Evolutionary conservation across 805 yeast genomes (phyloP).

Genomic region (Lipomyces kockii): DNA sequence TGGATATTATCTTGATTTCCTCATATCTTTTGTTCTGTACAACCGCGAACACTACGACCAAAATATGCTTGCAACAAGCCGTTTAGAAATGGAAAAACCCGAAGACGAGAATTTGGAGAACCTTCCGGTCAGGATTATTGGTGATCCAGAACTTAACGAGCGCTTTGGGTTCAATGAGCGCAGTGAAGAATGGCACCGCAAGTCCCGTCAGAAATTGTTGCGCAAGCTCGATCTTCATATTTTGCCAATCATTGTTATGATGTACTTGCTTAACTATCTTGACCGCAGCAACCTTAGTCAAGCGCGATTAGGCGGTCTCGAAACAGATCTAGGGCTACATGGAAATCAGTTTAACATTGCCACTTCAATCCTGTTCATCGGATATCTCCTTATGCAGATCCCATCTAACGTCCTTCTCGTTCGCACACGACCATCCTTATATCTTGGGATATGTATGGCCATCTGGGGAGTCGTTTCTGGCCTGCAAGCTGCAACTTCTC

Average conservation of each 20-base stretch:
- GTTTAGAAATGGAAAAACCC: background rate
- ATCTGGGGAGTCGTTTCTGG: conserved; percentile 46
- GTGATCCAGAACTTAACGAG: conserved; percentile 4
- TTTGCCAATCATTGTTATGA: conserved; percentile 35
- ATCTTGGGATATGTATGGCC: conserved; percentile 41
- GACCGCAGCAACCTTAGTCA: conserved; percentile 54
- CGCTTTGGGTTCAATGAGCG: conserved; percentile 17
- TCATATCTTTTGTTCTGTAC: too few species aligned
- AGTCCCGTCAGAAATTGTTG: conserved; percentile 41
- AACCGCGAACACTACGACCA: background rate
- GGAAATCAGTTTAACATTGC: conserved; percentile 51
- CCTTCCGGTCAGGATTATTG: background rate
- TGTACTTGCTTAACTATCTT: conserved; percentile 45
- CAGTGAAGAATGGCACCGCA: conserved; percentile 12
- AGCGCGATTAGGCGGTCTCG: conserved; percentile 53
- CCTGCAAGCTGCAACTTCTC: conserved; percentile 40
- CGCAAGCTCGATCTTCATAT: conserved; percentile 20
- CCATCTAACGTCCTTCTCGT: conserved; percentile 40
- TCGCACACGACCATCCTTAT: conserved; percentile 40
- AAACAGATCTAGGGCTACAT: conserved; percentile 47
- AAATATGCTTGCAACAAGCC: background rate
- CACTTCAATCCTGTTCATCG: conserved; percentile 49
- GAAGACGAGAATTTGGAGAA: conserved; percentile 3
- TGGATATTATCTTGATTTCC: background rate
- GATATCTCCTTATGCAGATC: conserved; percentile 32